These are phyloP conservation scores for Boletus vinaceobasis DNA, from an alignment of 768 basidiomycete species.

Conservation along the genomic window DNA sequence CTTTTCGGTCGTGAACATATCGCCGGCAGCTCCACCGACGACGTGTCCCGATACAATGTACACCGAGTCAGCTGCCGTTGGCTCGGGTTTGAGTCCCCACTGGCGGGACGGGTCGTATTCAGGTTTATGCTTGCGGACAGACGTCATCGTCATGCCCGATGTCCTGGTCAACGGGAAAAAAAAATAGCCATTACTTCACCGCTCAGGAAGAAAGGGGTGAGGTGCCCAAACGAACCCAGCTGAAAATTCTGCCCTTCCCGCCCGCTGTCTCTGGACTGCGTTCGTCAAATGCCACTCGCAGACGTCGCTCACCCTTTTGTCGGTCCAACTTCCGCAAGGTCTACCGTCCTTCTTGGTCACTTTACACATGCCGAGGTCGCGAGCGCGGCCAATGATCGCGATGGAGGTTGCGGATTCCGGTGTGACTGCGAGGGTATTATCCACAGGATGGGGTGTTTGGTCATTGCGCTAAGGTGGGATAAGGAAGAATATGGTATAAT, in stretches of 20 bases:
- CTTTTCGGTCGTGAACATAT: constrained; percentile 59
- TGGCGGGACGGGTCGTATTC: constrained; percentile 68
- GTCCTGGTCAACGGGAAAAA: constrained; percentile 45
- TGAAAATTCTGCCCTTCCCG: constrained; percentile 82
- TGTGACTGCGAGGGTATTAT: constrained; percentile 82
- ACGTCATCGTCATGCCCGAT: constrained; percentile 57
- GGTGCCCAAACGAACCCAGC: constrained; percentile 52
- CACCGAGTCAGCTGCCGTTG: constrained; percentile 44
- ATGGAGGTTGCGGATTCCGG: constrained; percentile 80
- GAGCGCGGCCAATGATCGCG: constrained; percentile 79
- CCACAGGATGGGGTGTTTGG: constrained; percentile 68
- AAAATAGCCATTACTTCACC: background rate
- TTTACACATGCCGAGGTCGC: constrained; percentile 82
- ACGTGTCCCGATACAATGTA: constrained; percentile 83
- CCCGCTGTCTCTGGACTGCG: constrained; percentile 71
- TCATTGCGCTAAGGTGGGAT: constrained; percentile 23
- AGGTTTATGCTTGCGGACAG: constrained; percentile 47
- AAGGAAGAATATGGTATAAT: background rate
- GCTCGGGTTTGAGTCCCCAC: constrained; percentile 68
- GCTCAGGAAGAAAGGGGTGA: background rate
- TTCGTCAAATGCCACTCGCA: constrained; percentile 91
- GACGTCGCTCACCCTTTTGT: constrained; percentile 79
- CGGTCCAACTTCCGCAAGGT: constrained; percentile 84
- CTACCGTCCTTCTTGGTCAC: constrained; percentile 79
- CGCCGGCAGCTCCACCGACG: constrained; percentile 44